These are phyloP conservation scores for Pyrenochaeta sp. DNA, from an alignment of 2,329 filamentous ascomycete genomes.

Conservation along the genomic window DNA sequence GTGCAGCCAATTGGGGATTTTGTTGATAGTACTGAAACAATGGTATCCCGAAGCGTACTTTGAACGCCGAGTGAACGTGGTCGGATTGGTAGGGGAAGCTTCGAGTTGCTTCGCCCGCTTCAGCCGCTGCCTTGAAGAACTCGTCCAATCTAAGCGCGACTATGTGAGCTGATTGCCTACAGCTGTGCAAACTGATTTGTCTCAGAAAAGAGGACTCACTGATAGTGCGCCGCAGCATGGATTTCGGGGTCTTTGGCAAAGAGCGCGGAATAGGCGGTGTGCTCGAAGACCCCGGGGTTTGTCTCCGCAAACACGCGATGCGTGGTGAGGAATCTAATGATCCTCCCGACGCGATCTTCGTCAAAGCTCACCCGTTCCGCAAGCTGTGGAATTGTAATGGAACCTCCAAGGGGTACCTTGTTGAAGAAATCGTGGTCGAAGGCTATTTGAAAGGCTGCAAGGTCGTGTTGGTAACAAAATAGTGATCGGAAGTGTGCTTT, in stretches of 20 bases:
- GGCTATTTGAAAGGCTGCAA: slow-evolving; percentile 18
- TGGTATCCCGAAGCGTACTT: slow-evolving; percentile 16
- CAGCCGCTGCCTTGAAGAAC: slow-evolving; percentile 30
- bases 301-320: slow-evolving; percentile 9
- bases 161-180: neutral
- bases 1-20: slow-evolving; percentile 20
- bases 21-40: slow-evolving; percentile 31
- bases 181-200: no score
- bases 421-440: slow-evolving; percentile 13
- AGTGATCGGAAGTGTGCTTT: neutral
- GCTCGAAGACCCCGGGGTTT: slow-evolving; percentile 11
- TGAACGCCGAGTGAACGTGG: slow-evolving; percentile 17
- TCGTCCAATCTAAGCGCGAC: slow-evolving; percentile 29
- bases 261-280: slow-evolving; percentile 7
- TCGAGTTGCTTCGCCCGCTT: slow-evolving; percentile 3
- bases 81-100: slow-evolving; percentile 2
- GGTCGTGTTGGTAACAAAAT: slow-evolving; percentile 8
- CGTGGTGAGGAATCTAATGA: slow-evolving; percentile 8
- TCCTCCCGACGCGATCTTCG: slow-evolving; percentile 1
- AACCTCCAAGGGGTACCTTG: slow-evolving; percentile 4
- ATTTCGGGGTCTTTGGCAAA: slow-evolving; percentile 6
- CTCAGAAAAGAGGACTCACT: neutral
- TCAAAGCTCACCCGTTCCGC: slow-evolving; percentile 6
- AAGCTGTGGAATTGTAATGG: slow-evolving; percentile 4
- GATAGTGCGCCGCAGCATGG: slow-evolving; percentile 1